Percentiles rank a stretch among this genome's conserved stretches.
Evolutionary conservation across 192 early-diverging fungal genomes (phyloP).

Genomic region (Coemansia sp.): DNA sequence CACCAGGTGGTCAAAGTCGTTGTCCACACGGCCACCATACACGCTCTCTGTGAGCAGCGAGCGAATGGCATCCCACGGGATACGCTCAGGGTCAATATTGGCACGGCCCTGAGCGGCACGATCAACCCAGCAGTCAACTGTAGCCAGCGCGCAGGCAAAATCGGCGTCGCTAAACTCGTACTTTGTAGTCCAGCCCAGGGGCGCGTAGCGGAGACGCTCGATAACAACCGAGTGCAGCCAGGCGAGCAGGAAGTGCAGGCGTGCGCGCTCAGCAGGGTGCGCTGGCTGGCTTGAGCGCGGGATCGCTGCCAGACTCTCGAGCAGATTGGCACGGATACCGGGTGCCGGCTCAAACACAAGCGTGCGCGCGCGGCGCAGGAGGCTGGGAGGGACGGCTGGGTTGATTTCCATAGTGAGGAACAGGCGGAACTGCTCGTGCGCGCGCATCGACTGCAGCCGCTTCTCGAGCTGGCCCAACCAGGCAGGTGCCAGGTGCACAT

Average conservation of each 20-base stretch:
- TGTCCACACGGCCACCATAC: conserved; percentile 98
- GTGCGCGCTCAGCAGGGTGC: conserved; percentile 80
- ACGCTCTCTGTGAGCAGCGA: conserved; percentile 82
- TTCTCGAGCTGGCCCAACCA: conserved; percentile 98
- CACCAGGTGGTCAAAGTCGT: conserved; percentile 80
- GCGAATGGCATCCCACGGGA: conserved; percentile 94
- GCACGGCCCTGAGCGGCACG: conserved; percentile 68
- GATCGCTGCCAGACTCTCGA: conserved; percentile 62
- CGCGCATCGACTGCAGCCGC: conserved; percentile 79
- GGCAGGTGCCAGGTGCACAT: conserved; percentile 92
- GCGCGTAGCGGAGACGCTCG: conserved; percentile 95
- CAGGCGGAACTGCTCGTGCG: conserved; percentile 81
- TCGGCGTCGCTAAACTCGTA: conserved; percentile 99
- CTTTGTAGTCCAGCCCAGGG: conserved; percentile 94
- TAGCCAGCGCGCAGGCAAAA: conserved; percentile 82
- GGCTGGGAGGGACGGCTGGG: conserved; percentile 90
- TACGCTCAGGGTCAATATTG: conserved; percentile 90
- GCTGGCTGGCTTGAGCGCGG: conserved; percentile 30
- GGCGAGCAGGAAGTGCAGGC: conserved; percentile 91
- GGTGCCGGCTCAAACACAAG: conserved; percentile 96
- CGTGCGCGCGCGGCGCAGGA: conserved; percentile 84
- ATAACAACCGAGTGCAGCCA: conserved; percentile 96
- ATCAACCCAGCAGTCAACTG: conserved; percentile 93
- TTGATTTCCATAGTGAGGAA: conserved; percentile 99
- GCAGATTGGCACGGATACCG: conserved; percentile 91